Percentiles rank a stretch among this genome's conserved stretches.
Evolutionary conservation across 352 stramenopile genomes (phyloP).

Genomic region (Phytophthora rubi): DNA sequence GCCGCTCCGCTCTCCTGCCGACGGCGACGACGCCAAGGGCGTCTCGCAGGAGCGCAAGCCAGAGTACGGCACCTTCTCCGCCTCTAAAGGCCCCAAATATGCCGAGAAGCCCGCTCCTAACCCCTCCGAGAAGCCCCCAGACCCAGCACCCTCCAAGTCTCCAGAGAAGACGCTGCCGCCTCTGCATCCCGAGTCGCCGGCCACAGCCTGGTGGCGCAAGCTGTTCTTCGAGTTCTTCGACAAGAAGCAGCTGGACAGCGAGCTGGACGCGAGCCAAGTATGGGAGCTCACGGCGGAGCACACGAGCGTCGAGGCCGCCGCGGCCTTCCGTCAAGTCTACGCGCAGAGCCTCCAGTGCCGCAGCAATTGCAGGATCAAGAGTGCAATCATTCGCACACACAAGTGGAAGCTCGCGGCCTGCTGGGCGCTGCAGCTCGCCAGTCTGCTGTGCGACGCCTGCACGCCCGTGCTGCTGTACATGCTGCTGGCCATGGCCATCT

Average conservation of each 20-base stretch:
- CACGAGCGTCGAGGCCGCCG: slow-evolving; percentile 43
- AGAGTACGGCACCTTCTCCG: slow-evolving; percentile 31
- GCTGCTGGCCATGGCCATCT: slow-evolving; percentile 46
- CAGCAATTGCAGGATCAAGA: slow-evolving; percentile 35
- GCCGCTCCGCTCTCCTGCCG: slow-evolving; percentile 18
- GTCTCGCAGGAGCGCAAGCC: slow-evolving; percentile 14
- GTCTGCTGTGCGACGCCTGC: slow-evolving; percentile 43
- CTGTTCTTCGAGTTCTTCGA: slow-evolving; percentile 52
- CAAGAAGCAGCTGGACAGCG: slow-evolving; percentile 31
- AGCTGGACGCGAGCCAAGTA: slow-evolving; percentile 49
- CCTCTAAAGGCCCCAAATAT: background rate
- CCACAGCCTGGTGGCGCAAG: slow-evolving; percentile 49
- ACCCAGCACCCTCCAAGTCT: background rate
- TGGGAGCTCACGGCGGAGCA: slow-evolving; percentile 54
- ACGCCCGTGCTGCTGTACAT: slow-evolving; percentile 54
- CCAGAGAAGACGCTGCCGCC: slow-evolving; percentile 7
- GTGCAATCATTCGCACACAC: slow-evolving; percentile 41
- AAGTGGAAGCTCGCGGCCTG: slow-evolving; percentile 38
- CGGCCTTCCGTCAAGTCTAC: slow-evolving; percentile 39
- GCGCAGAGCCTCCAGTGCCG: slow-evolving; percentile 9
- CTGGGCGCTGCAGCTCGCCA: slow-evolving; percentile 47
- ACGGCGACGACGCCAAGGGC: slow-evolving; percentile 10
- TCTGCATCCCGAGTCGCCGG: slow-evolving; percentile 38
- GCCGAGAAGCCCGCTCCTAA: background rate
- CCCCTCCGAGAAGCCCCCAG: slow-evolving; percentile 2